Evolutionary conservation across 768 basidiomycete genomes (phyloP), one percentile per base, ranked within the genome.

Genomic region (Hydnomerulius pinastri): DNA sequence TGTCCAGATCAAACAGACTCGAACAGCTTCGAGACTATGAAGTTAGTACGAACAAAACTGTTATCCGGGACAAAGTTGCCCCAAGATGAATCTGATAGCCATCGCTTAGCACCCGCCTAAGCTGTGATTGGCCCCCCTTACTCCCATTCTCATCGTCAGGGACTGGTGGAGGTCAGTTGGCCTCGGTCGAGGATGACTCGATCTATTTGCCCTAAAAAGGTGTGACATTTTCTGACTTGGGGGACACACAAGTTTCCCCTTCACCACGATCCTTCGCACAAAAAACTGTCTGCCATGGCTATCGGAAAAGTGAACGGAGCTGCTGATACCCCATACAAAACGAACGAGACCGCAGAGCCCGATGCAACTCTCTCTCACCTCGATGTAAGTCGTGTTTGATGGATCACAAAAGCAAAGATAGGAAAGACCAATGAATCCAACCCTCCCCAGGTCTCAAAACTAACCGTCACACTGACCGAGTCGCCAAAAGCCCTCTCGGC

Each of bases 401-500:
- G 29, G 25, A 30, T n/a, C 3, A n/a, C 27, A 12, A 5, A 29
- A 1, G 17, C 8, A 18, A 28, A 30, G 20, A 12, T 20, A 17
- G 6, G 30, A 15, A 23, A 11, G 20, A 33, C 21, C 20, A 18
- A n/a, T 15, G 29, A 9, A 3, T 4, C 18, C 7, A 33, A 11
- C 2, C 23, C 11, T 6, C 33, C 3, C n/a, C 53, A 89, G 87
- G 75, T 82, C 2, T 78, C 82, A 6, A 80, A 74, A 56, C 67
- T 90, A 10, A 73, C 65, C 6, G 61, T 87, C 3, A 77, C 62
- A 10, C 70, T 73, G 35, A 71, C 80, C 1, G 64, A 75, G 4
- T 61, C 70, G 3, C 71, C 78, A 9, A 87, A 85, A 64, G 65
- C 74, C 1, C 53, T 88, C 1, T 80, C 81, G 0, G 60, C 69